A percentile compares a stretch with the other conserved stretches of the same genome.
Evolutionary conservation across 257 asterid genomes (phyloP).

Genomic region (Plantago elongata): DNA sequence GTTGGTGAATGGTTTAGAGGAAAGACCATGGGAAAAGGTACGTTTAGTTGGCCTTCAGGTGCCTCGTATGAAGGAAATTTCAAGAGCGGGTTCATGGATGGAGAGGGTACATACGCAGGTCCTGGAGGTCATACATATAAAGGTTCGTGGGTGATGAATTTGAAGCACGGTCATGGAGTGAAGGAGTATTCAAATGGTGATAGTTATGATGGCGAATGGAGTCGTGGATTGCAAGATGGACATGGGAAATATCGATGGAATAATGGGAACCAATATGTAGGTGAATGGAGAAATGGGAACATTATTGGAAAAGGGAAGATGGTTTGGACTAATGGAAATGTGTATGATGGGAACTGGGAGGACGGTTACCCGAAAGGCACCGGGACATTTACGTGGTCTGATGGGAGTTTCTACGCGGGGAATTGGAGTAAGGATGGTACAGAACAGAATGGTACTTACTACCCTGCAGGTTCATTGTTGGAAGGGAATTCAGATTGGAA

Average conservation of each 20-base stretch:
- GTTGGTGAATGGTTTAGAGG: slow-evolving; percentile 87
- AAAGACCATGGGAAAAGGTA: slow-evolving; percentile 70
- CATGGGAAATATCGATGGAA: slow-evolving; percentile 76
- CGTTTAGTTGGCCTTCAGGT: slow-evolving; percentile 85
- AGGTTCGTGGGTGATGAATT: slow-evolving; percentile 86
- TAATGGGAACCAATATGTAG: slow-evolving; percentile 53
- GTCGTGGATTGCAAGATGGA: slow-evolving; percentile 68
- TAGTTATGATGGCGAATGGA: slow-evolving; percentile 79
- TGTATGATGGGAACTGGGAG: slow-evolving; percentile 75
- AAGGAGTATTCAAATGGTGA: slow-evolving; percentile 73
- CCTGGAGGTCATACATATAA: slow-evolving; percentile 53
- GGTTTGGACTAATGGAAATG: slow-evolving; percentile 54
- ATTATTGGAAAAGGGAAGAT: slow-evolving; percentile 62
- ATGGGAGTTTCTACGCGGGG: slow-evolving; percentile 75
- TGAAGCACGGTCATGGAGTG: slow-evolving; percentile 63
- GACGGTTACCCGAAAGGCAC: slow-evolving; percentile 72
- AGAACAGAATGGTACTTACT: slow-evolving; percentile 67
- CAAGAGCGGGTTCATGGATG: slow-evolving; percentile 95
- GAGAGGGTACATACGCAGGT: slow-evolving; percentile 70
- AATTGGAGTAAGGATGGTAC: slow-evolving; percentile 68
- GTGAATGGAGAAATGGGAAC: slow-evolving; percentile 73
- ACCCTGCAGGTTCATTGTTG: slow-evolving; percentile 48
- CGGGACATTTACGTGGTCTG: slow-evolving; percentile 57
- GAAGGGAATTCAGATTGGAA: slow-evolving; percentile 73
- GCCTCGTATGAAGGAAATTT: slow-evolving; percentile 76